Evolutionary conservation across 2,329 filamentous ascomycete genomes (phyloP).

Genomic region (Sarocladiaceae sp.): DNA sequence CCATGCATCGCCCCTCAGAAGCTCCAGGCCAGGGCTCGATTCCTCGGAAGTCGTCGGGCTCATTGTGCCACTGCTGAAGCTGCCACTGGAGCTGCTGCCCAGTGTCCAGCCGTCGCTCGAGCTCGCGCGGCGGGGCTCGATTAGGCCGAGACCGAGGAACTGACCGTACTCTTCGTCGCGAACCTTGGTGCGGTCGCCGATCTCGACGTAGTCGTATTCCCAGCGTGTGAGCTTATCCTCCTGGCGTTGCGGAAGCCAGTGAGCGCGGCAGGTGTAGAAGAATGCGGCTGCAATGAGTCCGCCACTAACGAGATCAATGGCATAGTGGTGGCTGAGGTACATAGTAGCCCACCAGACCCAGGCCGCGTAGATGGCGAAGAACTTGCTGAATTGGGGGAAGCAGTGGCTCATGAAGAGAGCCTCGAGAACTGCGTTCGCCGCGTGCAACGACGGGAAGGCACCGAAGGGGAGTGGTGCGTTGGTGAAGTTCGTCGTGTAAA

Average conservation of each 20-base stretch:
- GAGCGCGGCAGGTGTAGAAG: constrained; percentile 77
- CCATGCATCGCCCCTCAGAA: constrained; percentile 30
- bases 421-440: constrained; percentile 82
- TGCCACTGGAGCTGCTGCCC: constrained; percentile 64
- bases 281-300: constrained; percentile 72
- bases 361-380: constrained; percentile 79
- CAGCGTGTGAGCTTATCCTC: constrained; percentile 82
- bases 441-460: constrained; percentile 90
- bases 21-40: constrained; percentile 22
- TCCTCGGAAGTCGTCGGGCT: constrained; percentile 46
- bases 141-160: constrained; percentile 42
- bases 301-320: constrained; percentile 85
- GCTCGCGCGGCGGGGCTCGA: constrained; percentile 37
- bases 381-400: constrained; percentile 75
- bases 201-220: constrained; percentile 93
- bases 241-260: constrained; percentile 79
- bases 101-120: constrained; percentile 89
- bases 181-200: constrained; percentile 56
- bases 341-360: constrained; percentile 99
- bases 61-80: constrained; percentile 44
- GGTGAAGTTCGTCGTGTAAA: constrained; percentile 91
- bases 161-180: constrained; percentile 43
- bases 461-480: constrained; percentile 90
- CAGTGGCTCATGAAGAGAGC: constrained; percentile 90
- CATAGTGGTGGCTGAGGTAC: constrained; percentile 97